Evolutionary conservation across 1,284 basidiomycete genomes (phyloP).

Genomic region (Rhodotorula sp.): DNA sequence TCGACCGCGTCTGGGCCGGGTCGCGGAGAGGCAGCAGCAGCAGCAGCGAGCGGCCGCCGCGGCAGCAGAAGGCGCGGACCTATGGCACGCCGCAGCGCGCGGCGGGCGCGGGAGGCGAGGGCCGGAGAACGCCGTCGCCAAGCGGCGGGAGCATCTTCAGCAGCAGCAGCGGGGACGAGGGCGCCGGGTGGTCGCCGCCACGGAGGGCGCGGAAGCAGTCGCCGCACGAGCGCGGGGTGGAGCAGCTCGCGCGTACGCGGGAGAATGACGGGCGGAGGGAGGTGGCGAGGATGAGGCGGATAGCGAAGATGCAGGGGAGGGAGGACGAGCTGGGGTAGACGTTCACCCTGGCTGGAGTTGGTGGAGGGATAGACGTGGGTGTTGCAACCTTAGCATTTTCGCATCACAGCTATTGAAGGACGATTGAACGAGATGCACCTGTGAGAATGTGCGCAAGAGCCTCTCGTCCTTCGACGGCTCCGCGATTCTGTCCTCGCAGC

Average conservation of each 20-base stretch:
- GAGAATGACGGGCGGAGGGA: background rate
- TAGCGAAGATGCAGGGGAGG: background rate
- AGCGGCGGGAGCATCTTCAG: background rate
- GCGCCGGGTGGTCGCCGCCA: background rate
- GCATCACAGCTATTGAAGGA: no score
- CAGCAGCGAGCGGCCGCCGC: background rate
- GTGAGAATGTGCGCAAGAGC: no score
- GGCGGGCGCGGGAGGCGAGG: background rate
- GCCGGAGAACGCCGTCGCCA: background rate
- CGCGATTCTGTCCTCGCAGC: no score
- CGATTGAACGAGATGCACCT: no score
- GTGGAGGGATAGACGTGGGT: no score
- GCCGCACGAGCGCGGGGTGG: slow-evolving; percentile 7
- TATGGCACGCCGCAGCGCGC: background rate
- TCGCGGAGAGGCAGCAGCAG: background rate
- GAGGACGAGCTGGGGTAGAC: background rate
- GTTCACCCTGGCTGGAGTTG: no score
- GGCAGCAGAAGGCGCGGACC: background rate
- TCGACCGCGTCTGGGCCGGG: slow-evolving; percentile 28
- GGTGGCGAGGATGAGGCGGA: background rate
- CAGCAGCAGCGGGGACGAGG: background rate
- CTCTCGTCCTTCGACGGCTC: no score
- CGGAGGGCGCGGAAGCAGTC: background rate
- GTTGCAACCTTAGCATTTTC: no score
- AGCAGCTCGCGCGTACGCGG: slow-evolving; percentile 3